Percentiles rank a stretch among this genome's conserved stretches.
Conservation (phyloP, 2,329 filamentous ascomycete genomes). For the Plenodomus lindquistii region DNA sequence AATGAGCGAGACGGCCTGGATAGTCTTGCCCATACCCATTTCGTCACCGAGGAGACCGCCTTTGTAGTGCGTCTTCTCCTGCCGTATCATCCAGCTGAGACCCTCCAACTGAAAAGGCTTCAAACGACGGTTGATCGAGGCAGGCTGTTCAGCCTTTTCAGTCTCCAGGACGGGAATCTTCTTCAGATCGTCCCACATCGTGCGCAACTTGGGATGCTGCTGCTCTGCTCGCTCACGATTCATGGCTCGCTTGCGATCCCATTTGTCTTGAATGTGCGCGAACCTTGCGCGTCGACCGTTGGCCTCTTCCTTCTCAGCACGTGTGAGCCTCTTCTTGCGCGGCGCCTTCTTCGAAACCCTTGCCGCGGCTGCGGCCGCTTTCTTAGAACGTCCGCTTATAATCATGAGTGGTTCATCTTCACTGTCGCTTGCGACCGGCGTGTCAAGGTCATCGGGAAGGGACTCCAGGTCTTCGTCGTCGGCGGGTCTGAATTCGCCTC, state of each 20-base stretch:
- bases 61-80: slow-evolving; percentile 83
- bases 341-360: slow-evolving; percentile 12
- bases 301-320: slow-evolving; percentile 25
- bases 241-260: slow-evolving; percentile 54
- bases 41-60: slow-evolving; percentile 94
- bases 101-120: slow-evolving; percentile 95
- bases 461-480: slow-evolving; percentile 30
- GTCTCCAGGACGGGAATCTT: slow-evolving; percentile 68
- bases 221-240: slow-evolving; percentile 68
- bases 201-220: slow-evolving; percentile 76
- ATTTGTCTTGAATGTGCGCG: slow-evolving; percentile 43
- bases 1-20: slow-evolving; percentile 94
- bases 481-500: slow-evolving; percentile 33
- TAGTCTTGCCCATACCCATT: slow-evolving; percentile 99
- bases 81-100: slow-evolving; percentile 88
- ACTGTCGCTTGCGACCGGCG: slow-evolving; percentile 25
- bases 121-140: slow-evolving; percentile 76
- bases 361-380: slow-evolving; percentile 10
- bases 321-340: slow-evolving; percentile 34
- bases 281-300: slow-evolving; percentile 25
- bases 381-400: slow-evolving; percentile 21
- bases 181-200: slow-evolving; percentile 83
- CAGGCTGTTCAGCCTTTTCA: slow-evolving; percentile 70
- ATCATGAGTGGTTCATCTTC: slow-evolving; percentile 33
- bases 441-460: slow-evolving; percentile 19